Evolutionary conservation across 2,329 filamentous ascomycete species (phyloP), one percentile per base, ranked within the genome.

Genomic region (Colletotrichum shisoi): DNA sequence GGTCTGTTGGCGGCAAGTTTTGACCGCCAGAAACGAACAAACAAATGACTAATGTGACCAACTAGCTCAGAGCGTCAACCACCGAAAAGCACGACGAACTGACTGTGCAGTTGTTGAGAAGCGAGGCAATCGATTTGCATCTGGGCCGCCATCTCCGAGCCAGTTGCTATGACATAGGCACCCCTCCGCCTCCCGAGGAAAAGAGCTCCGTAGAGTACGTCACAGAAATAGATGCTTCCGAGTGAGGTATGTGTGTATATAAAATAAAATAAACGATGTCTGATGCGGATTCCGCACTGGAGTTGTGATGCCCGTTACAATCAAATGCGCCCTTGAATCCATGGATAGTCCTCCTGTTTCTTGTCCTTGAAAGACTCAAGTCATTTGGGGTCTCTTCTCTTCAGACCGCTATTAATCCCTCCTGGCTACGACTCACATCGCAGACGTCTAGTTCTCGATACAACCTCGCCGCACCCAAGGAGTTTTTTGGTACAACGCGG

Each of bases 391-490:
- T 27, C 44, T 27, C 44, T 21, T 27, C 24, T 27, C 53, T 44
- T 45, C 51, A 62, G 44, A 39, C 27, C 46, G 53, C 27, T 37
- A 67, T 67, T 58, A 67, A 31, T 51, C 37, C 17, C 53, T 58
- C 53, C 46, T 63, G 24, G 60, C 15, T 58, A 60, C 53, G 34
- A 63, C 60, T 52, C 21, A 24, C n/a, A 48, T 49, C 46, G 48
- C 60, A 63, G 53, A 42, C 40, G 24, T 67, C 64, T 63, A 63
- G 45, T 49, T 58, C 34, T 46, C 53, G 53, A 67, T 58, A 53
- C 64, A 67, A 58, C 46, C 57, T 67, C 24, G 60, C 60, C 64
- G 61, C 60, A 58, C 21, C 64, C 64, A 63, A 58, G 60, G 60
- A 63, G 60, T 39, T 67, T 67, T 34, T 67, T 63, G 39, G 48